These are phyloP conservation scores for Diaporthe velutina DNA, from an alignment of 2,329 filamentous ascomycete species.

Conservation along the genomic window DNA sequence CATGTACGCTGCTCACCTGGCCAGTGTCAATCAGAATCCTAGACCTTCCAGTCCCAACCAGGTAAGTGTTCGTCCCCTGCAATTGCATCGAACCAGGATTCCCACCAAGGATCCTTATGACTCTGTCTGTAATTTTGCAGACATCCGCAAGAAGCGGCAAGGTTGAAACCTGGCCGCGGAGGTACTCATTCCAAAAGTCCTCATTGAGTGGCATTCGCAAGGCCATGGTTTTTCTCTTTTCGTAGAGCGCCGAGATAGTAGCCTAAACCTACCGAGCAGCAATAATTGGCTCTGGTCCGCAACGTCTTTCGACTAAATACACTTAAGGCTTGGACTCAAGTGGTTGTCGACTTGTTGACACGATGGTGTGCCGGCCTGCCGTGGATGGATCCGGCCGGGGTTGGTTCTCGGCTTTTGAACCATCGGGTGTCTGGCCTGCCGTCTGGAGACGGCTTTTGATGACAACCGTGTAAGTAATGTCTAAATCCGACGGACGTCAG, in stretches of 20 bases:
- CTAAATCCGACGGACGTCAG: background rate
- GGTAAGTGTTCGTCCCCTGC: conserved; percentile 14
- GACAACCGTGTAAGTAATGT: background rate
- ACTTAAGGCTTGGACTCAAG: no score
- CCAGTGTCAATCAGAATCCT: conserved; percentile 9
- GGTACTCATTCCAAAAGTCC: background rate
- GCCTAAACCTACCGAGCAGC: background rate
- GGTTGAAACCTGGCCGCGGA: background rate
- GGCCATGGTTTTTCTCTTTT: background rate
- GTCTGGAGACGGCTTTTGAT: background rate
- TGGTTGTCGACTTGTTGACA: background rate
- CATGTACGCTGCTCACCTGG: background rate
- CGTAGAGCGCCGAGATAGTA: background rate
- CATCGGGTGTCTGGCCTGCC: background rate
- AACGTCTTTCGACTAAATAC: no score
- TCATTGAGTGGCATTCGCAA: background rate
- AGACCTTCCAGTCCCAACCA: conserved; percentile 1
- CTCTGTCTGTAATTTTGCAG: background rate
- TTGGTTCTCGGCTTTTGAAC: background rate
- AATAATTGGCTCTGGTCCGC: no score
- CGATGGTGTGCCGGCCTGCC: background rate
- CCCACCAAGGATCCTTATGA: background rate
- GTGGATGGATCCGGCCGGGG: background rate
- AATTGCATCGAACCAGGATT: conserved; percentile 5
- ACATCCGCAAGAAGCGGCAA: background rate